Evolutionary conservation across 495 filamentous ascomycete species (phyloP), one percentile per base, ranked within the genome.

Genomic region (Barbatosphaeria neglecta): DNA sequence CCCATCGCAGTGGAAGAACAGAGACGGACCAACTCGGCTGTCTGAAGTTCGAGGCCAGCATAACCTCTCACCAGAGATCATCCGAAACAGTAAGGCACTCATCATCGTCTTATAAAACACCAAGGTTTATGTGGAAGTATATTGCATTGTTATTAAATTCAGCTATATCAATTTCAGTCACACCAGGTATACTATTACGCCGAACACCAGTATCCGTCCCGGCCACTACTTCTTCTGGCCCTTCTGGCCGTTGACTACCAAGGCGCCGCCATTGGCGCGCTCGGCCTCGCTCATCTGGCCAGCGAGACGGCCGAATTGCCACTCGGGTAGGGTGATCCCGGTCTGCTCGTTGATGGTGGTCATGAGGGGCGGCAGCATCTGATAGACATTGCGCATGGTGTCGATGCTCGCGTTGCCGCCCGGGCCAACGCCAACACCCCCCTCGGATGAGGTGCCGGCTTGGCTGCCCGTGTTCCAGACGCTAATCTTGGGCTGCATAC

Each of bases 331-430:
- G 9, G 67, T 66, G 40, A 88, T 86, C 0, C 86, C 86, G 0
- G 85, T 89, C 64, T 92, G 86, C 13, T 92, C 86, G 52, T 88
- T 79, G 55, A 92, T 88, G 0, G 86, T 90, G 2, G 68, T 76
- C 62, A 92, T 76, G 7, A 92, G 67, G 11, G 86, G 86, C 35
- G 86, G 86, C 43, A 92, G 66, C 46, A 77, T 78, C 61, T 90
- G 86, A 69, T 87, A 86, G 37, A 87, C 64, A 45, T 74, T 72
- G 44, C 70, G 57, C 57, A 72, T 58, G 10, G 68, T 61, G 2
- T 63, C 62, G 16, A 52, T 55, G 45, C 57, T 59, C 49, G 63
- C 59, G 37, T 59, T 60, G 40, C 51, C 50, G 24, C 57, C 58
- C 11, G 52, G 47, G 19, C 37, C 37, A 1, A 8, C 5, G n/a